phyloP scores from a whole-genome alignment of 1,284 basidiomycete species.

The Pisolithus thermaeus region DNA sequence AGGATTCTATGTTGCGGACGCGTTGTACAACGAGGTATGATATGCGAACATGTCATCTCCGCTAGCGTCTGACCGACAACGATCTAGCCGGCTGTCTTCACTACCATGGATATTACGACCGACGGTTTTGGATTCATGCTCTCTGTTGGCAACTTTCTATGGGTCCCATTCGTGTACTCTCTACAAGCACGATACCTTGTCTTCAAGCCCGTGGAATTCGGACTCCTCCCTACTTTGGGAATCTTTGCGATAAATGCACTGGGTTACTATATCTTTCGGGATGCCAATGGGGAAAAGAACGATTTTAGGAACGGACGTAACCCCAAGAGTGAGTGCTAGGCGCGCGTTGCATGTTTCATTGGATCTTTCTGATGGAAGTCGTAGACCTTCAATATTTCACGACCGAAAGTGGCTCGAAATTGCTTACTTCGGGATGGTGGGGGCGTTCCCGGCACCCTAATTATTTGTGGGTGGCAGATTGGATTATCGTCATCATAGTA shows the following conservation, averaged over 20 bases:
- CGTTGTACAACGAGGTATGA: slow-evolving; percentile 80
- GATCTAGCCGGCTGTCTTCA: slow-evolving; percentile 74
- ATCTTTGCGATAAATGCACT: slow-evolving; percentile 67
- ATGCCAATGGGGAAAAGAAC: slow-evolving; percentile 91
- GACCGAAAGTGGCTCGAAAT: slow-evolving; percentile 83
- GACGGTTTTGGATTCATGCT: slow-evolving; percentile 99
- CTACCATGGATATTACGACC: slow-evolving; percentile 96
- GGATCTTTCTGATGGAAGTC: slow-evolving; percentile 5
- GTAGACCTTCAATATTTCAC: slow-evolving; percentile 77
- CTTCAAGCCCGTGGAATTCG: slow-evolving; percentile 80
- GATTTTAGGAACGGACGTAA: slow-evolving; percentile 92
- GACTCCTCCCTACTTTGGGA: slow-evolving; percentile 50
- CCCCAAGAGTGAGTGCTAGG: slow-evolving; percentile 65
- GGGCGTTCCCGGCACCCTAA: slow-evolving; percentile 91
- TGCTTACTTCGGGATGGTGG: slow-evolving; percentile 98
- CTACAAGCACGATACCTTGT: slow-evolving; percentile 94
- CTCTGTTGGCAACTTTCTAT: slow-evolving; percentile 86
- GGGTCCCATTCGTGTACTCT: slow-evolving; percentile 94
- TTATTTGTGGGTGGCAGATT: slow-evolving; percentile 59
- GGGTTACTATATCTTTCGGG: slow-evolving; percentile 92
- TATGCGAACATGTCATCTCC: slow-evolving; percentile 8
- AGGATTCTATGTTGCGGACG: slow-evolving; percentile 83
- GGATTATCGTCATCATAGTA: background rate
- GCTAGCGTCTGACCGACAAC: background rate
- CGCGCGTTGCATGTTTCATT: background rate